Conservation (phyloP, 495 filamentous ascomycete genomes). For the Chaetomium cochliodes region DNA sequence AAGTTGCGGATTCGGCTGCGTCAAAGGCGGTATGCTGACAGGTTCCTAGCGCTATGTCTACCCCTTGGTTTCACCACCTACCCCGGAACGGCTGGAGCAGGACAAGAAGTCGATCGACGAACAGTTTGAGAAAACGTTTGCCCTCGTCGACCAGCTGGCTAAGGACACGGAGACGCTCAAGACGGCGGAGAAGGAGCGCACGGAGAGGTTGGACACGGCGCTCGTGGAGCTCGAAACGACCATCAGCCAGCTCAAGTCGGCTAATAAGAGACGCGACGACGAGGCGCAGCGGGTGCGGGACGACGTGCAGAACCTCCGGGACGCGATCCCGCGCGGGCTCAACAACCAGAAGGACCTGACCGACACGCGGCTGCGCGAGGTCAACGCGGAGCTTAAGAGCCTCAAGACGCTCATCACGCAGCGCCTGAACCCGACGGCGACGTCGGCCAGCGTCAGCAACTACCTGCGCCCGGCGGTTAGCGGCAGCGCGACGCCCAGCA, state of each 20-base stretch:
- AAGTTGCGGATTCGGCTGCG: background rate
- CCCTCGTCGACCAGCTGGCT: slow-evolving; percentile 83
- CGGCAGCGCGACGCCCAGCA: slow-evolving; percentile 34
- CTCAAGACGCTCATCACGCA: slow-evolving; percentile 85
- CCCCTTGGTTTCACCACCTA: slow-evolving; percentile 89
- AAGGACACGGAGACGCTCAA: slow-evolving; percentile 88
- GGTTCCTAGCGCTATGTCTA: slow-evolving; percentile 74
- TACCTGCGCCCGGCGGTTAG: slow-evolving; percentile 40
- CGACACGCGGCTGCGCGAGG: slow-evolving; percentile 76
- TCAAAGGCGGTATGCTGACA: slow-evolving; percentile 23
- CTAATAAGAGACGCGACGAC: slow-evolving; percentile 74
- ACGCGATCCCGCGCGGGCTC: slow-evolving; percentile 82
- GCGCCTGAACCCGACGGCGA: slow-evolving; percentile 59
- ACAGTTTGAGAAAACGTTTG: slow-evolving; percentile 86
- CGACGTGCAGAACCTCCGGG: slow-evolving; percentile 77
- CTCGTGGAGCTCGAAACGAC: slow-evolving; percentile 81
- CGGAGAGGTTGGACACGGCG: slow-evolving; percentile 77
- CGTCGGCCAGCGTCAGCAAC: slow-evolving; percentile 36
- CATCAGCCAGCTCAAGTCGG: slow-evolving; percentile 73
- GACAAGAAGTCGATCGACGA: slow-evolving; percentile 92
- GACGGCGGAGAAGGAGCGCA: slow-evolving; percentile 76
- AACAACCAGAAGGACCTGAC: slow-evolving; percentile 80
- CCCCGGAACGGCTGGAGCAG: slow-evolving; percentile 84
- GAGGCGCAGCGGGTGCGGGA: slow-evolving; percentile 82
- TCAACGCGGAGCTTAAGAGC: slow-evolving; percentile 86